Evolutionary conservation across 1,284 basidiomycete species (phyloP).

Genomic region (Boletus putidus): DNA sequence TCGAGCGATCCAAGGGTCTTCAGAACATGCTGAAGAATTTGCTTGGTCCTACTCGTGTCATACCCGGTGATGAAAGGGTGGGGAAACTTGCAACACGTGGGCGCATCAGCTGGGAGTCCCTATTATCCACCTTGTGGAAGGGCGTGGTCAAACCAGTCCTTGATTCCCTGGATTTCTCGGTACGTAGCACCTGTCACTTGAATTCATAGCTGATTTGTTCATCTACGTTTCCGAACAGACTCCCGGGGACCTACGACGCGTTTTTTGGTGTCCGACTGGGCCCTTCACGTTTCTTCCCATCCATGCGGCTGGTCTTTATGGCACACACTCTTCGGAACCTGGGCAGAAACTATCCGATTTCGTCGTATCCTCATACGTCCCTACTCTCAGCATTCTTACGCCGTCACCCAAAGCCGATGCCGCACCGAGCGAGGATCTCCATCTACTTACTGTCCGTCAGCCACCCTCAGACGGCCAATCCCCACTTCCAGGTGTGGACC

Average conservation of each 20-base stretch:
- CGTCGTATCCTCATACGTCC: background rate
- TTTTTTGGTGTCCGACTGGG: background rate
- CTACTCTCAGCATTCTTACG: background rate
- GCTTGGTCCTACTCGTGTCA: background rate
- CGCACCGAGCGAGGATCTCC: no score
- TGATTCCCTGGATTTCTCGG: background rate
- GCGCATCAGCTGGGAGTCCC: background rate
- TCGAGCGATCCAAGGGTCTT: background rate
- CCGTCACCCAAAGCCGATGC: no score
- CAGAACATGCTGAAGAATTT: background rate
- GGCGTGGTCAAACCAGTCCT: background rate
- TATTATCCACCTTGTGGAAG: background rate
- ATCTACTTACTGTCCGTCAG: no score
- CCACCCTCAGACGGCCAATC: no score
- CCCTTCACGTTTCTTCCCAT: background rate
- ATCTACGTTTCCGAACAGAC: background rate
- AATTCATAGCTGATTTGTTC: background rate
- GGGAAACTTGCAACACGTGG: background rate
- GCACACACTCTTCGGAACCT: background rate
- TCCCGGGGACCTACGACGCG: background rate
- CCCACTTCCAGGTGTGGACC: background rate
- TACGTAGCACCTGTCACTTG: background rate
- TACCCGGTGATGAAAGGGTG: background rate
- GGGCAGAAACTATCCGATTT: background rate
- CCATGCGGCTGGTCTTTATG: background rate